phyloP scores from a whole-genome alignment of 179 eudicot genomes.

The Beta macrorhiza region DNA sequence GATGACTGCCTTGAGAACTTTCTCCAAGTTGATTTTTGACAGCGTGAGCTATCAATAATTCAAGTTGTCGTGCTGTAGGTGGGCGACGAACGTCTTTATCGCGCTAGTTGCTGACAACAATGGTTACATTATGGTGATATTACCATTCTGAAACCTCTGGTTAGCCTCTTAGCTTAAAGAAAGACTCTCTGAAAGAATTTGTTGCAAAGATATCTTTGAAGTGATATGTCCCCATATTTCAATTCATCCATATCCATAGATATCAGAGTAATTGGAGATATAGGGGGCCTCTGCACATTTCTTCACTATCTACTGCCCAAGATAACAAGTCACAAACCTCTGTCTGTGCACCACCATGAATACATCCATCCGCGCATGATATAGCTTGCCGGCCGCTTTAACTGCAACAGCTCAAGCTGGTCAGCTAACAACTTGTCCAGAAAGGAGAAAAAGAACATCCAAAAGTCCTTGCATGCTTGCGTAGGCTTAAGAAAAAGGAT shows the following conservation, averaged over 20 bases:
- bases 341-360: not conserved
- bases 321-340: not conserved
- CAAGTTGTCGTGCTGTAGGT: no score
- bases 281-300: not conserved
- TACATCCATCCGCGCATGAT: not conserved
- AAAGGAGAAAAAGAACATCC: not conserved
- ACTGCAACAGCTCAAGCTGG: conserved; percentile 1
- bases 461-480: not conserved
- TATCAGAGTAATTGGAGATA: not conserved
- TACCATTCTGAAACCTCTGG: not conserved
- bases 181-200: not conserved
- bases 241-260: not conserved
- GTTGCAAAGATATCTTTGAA: not conserved
- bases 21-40: no score
- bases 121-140: not conserved
- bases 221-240: not conserved
- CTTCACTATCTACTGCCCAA: not conserved
- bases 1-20: no score
- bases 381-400: not conserved
- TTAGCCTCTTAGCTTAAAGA: not conserved
- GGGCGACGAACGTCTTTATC: no score
- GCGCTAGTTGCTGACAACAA: not conserved
- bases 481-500: not conserved
- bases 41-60: no score
- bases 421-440: not conserved